phyloP scores from a whole-genome alignment of 208 protist species.

The Paratrypanosoma confusum region DNA sequence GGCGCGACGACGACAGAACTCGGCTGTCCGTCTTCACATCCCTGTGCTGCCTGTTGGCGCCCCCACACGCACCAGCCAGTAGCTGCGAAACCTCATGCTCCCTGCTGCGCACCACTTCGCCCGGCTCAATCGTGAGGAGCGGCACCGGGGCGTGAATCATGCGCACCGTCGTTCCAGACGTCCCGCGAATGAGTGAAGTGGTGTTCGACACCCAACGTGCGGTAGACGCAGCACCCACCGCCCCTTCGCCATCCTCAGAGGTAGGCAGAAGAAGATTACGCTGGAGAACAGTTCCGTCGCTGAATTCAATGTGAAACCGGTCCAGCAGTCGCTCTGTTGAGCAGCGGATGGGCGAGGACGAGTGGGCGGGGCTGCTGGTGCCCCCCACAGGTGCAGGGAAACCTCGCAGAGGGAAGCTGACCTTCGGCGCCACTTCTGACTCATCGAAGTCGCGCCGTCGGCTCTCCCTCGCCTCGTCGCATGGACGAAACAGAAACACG shows the following conservation, averaged over 20 bases:
- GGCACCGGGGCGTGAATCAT: constrained; percentile 57
- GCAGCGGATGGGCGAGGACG: background rate
- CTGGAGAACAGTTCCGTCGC: constrained; percentile 57
- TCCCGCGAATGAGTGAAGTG: constrained; percentile 7
- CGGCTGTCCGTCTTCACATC: no score
- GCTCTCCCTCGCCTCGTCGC: background rate
- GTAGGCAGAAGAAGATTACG: constrained; percentile 29
- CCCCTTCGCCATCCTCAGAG: no score
- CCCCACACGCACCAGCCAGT: no score
- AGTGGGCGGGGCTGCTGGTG: constrained; percentile 1
- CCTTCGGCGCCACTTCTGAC: background rate
- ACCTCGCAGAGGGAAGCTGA: background rate
- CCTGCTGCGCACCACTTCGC: constrained; percentile 31
- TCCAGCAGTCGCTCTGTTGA: constrained; percentile 2
- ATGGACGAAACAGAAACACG: constrained; percentile 43
- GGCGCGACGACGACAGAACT: constrained; percentile 20
- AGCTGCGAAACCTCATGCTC: no score
- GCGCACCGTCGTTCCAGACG: constrained; percentile 18
- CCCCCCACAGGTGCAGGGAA: background rate
- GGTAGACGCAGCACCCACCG: no score
- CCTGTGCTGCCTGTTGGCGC: no score
- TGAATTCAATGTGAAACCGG: constrained; percentile 53
- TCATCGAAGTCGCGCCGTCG: background rate
- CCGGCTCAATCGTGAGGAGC: constrained; percentile 51
- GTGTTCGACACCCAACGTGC: no score